phyloP scores from a whole-genome alignment of 345 rosid genomes.

The Gossypium raimondii region DNA sequence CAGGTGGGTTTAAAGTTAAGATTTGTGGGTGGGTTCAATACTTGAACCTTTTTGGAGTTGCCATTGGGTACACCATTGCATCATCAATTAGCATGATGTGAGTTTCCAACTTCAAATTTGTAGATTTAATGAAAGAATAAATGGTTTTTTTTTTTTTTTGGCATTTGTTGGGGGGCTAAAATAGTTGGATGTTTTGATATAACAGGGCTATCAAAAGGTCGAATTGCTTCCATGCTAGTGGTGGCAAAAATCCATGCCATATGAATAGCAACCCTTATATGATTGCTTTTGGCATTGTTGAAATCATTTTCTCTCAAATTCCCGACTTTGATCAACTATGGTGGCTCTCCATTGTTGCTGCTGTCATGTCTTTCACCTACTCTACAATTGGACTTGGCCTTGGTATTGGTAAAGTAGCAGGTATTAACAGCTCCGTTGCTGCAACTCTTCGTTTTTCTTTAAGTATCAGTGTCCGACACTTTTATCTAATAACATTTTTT shows the following conservation, averaged over 20 bases:
- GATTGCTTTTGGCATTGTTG: constrained; percentile 55
- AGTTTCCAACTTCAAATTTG: constrained; percentile 7
- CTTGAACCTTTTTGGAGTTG: constrained; percentile 63
- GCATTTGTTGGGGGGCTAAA: background rate
- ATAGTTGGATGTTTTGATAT: background rate
- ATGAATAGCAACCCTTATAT: constrained; percentile 47
- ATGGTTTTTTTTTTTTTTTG: background rate
- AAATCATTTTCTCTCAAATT: constrained; percentile 55
- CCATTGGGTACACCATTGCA: constrained; percentile 75
- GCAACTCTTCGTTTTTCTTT: background rate
- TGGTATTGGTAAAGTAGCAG: constrained; percentile 68
- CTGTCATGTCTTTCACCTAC: constrained; percentile 94
- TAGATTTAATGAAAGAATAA: background rate
- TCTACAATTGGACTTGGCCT: constrained; percentile 86
- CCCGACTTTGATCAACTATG: constrained; percentile 77
- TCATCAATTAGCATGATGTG: constrained; percentile 40
- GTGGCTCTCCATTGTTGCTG: constrained; percentile 91
- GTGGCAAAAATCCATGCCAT: constrained; percentile 36
- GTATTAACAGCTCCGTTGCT: constrained; percentile 2
- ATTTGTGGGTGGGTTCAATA: constrained; percentile 70
- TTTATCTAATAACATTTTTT: constrained; percentile 7
- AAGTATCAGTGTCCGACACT: background rate
- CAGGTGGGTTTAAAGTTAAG: constrained; percentile 60
- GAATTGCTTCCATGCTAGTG: constrained; percentile 46
- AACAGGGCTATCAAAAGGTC: constrained; percentile 58